phyloP scores from a whole-genome alignment of 75 land plant species.

The Adiantum capillusveneris region DNA sequence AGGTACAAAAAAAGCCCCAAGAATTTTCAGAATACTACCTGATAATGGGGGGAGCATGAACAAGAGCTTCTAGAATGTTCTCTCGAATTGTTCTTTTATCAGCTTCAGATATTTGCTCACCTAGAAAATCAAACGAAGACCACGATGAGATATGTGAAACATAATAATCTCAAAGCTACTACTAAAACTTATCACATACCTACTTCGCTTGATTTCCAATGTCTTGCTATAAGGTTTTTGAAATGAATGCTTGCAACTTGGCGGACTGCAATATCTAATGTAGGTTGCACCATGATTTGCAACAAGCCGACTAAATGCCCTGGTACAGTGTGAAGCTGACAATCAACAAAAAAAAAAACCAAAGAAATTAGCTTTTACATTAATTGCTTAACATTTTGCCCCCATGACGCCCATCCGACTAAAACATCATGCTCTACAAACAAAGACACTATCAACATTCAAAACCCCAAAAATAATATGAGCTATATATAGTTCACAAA shows the following conservation, averaged over 20 bases:
- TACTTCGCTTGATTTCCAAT: slow-evolving; percentile 76
- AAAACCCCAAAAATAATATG: too few relatives aligned
- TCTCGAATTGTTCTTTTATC: slow-evolving; percentile 74
- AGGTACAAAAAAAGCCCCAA: too few relatives aligned
- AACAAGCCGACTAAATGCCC: slow-evolving; percentile 88
- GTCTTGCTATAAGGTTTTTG: slow-evolving; percentile 80
- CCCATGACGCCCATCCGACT: too few relatives aligned
- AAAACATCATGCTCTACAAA: too few relatives aligned
- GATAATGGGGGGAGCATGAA: slow-evolving; percentile 69
- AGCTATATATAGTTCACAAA: too few relatives aligned
- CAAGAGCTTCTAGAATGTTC: slow-evolving; percentile 60
- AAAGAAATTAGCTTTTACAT: too few relatives aligned
- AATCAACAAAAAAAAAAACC: not conserved
- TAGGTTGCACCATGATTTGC: slow-evolving; percentile 76
- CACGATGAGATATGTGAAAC: not conserved
- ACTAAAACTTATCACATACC: slow-evolving; percentile 23
- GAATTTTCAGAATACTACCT: too few relatives aligned
- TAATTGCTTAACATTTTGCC: too few relatives aligned
- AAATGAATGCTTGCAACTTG: slow-evolving; percentile 96
- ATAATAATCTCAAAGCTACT: not conserved
- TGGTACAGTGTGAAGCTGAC: slow-evolving; percentile 74
- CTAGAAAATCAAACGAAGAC: slow-evolving; percentile 13
- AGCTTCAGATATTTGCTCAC: slow-evolving; percentile 41
- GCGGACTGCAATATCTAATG: slow-evolving; percentile 77
- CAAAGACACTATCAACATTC: too few relatives aligned